Percentiles rank a stretch among this genome's conserved stretches.
These are phyloP conservation scores for Globisporangium ultimum DNA, from an alignment of 352 stramenopile species.

Conservation along the genomic window DNA sequence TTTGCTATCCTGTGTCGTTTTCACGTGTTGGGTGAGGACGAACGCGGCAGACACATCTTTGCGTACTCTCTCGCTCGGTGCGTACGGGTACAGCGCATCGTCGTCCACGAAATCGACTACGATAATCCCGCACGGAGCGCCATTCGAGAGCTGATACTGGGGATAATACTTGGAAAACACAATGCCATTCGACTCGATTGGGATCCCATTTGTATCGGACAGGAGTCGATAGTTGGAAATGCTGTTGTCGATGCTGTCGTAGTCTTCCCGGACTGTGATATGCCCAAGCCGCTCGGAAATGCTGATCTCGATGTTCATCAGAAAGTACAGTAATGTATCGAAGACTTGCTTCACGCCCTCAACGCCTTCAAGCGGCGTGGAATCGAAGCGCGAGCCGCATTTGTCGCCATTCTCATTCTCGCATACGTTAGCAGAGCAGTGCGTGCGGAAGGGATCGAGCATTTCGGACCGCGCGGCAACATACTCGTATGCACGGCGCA, in stretches of 20 bases:
- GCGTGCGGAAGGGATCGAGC: too few species aligned
- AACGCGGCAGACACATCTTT: slow-evolving; percentile 31
- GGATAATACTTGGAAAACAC: slow-evolving; percentile 28
- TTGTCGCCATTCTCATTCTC: too few species aligned
- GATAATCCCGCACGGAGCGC: slow-evolving; percentile 21
- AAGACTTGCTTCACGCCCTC: too few species aligned
- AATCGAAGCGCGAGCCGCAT: too few species aligned
- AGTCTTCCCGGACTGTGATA: not conserved
- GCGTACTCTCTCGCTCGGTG: slow-evolving; percentile 22
- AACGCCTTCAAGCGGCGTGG: too few species aligned
- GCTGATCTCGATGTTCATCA: too few species aligned
- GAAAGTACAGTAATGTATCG: too few species aligned
- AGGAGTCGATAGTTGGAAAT: slow-evolving; percentile 34
- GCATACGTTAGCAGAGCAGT: too few species aligned
- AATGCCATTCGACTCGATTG: slow-evolving; percentile 39
- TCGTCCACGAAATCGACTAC: slow-evolving; percentile 33
- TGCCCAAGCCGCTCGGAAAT: too few species aligned
- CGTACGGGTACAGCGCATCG: slow-evolving; percentile 36
- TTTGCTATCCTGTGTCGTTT: too few species aligned
- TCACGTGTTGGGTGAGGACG: slow-evolving; percentile 22
- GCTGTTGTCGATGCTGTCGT: slow-evolving; percentile 21
- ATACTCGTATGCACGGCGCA: too few species aligned
- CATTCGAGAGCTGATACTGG: slow-evolving; percentile 2
- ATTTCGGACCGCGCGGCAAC: too few species aligned
- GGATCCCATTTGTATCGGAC: slow-evolving; percentile 27